Percentiles rank a stretch among this genome's conserved stretches.
Conservation (phyloP, 352 stramenopile species). For the Hyaloperonospora arabidopsidis region DNA sequence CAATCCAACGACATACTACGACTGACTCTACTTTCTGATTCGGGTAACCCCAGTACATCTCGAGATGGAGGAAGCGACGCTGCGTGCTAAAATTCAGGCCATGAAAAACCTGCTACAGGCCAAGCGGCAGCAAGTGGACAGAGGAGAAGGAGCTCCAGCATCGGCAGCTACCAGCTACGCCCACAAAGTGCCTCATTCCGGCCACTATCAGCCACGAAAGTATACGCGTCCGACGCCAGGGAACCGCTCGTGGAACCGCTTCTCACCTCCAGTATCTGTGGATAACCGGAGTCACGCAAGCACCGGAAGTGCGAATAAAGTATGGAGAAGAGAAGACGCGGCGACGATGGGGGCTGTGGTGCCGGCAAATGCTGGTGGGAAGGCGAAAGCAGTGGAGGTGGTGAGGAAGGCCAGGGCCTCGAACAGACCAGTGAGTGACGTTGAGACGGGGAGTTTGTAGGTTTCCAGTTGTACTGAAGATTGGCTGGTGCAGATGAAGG, state of each 20-base stretch:
- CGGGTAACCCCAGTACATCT: no score
- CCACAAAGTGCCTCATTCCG: constrained; percentile 1
- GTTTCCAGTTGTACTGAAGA: constrained; percentile 5
- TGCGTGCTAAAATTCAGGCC: constrained; percentile 77
- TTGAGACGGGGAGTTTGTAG: not conserved
- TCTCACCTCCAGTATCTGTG: not conserved
- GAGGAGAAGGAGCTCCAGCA: not conserved
- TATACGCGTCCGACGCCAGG: constrained; percentile 13
- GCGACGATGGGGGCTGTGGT: not conserved
- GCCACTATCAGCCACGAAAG: constrained; percentile 8
- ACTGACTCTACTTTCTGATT: no score
- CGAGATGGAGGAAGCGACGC: constrained; percentile 55
- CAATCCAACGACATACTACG: no score
- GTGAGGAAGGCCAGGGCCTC: constrained; percentile 23
- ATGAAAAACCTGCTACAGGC: constrained; percentile 70
- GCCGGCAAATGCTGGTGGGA: not conserved
- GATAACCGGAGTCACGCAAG: constrained; percentile 5
- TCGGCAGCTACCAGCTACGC: not conserved
- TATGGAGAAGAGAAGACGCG: constrained; percentile 36
- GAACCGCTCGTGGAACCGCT: constrained; percentile 44
- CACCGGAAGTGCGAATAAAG: constrained; percentile 40
- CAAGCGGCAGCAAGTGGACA: constrained; percentile 20
- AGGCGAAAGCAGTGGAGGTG: not conserved
- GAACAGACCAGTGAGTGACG: constrained; percentile 26
- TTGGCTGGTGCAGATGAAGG: constrained; percentile 20